Evolutionary conservation across 352 stramenopile genomes (phyloP).

Genomic region (Thraustochytrium striatum): DNA sequence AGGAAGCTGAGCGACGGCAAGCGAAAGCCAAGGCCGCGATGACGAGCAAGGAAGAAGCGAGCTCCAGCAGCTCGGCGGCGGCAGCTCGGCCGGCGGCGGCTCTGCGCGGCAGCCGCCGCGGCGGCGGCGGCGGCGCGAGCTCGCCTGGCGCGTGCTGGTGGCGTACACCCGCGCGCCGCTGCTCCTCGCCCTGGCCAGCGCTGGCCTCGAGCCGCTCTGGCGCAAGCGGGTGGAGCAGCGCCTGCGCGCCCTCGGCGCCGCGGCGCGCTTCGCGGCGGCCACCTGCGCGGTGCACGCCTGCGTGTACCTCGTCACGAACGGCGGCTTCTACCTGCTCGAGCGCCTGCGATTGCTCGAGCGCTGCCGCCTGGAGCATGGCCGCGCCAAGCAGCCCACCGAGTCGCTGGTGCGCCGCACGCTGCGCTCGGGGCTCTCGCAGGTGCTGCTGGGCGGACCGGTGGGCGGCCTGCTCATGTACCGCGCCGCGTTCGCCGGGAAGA

Average conservation of each 20-base stretch:
- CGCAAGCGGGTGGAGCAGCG: not conserved
- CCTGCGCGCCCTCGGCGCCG: not conserved
- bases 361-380: slow-evolving; percentile 13
- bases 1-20: too few species aligned
- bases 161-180: slow-evolving; percentile 20
- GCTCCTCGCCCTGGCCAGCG: not conserved
- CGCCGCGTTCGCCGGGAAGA: slow-evolving; percentile 1
- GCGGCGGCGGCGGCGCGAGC: too few species aligned
- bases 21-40: too few species aligned
- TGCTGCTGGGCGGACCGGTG: not conserved
- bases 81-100: too few species aligned
- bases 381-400: not conserved
- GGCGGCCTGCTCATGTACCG: slow-evolving; percentile 2
- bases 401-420: slow-evolving; percentile 17
- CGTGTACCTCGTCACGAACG: not conserved
- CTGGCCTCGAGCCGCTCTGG: not conserved
- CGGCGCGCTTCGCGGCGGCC: not conserved
- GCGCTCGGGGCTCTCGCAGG: slow-evolving; percentile 38
- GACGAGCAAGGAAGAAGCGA: too few species aligned
- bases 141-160: too few species aligned
- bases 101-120: too few species aligned
- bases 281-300: slow-evolving; percentile 4
- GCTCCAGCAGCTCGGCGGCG: too few species aligned
- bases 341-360: not conserved
- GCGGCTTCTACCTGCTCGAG: not conserved